Base-by-base conservation (phyloP, 331 rosid genomes). In the Dryas integrifolia region DNA sequence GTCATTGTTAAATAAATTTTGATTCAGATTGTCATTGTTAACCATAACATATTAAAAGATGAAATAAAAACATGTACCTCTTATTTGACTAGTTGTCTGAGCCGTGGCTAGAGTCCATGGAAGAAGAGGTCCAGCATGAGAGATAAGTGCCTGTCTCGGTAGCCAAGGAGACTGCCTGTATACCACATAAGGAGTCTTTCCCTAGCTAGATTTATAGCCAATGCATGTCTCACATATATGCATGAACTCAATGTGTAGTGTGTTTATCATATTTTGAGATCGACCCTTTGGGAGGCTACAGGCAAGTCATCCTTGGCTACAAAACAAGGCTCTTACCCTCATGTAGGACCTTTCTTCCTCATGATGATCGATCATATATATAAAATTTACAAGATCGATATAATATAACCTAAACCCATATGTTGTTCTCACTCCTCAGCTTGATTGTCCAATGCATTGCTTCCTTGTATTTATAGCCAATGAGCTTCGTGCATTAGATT, bases 271-370 rank as follows among this genome's bases (percentile, higher is more conserved):
- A 26, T 50, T 15, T 47, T 39, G 40, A 62, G 35, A 30, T 30
- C 35, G 26, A 70, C 45, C 78, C 76, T 52, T 77, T 38, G 72
- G 60, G 77, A 73, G 81, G 72, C 63, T 58, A 69, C 82, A 83
- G 90, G 88, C 90, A 81, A 83, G 86, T 83, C 90, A 86, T 86
- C 84, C 90, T 83, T 83, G 88, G 90, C 90, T 86, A 86, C 82
- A 79, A 71, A 72, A 83, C 89, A 60, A 67, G 86, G 73, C 88
- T 81, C 90, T 83, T 9, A 78, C 66, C 85, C 86, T 85, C 90
- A 80, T 81, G 85, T 44, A 69, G 80, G 78, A 79, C 82, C 78
- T 72, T 41, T 67, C 81, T 80, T 85, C 79, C 78, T 44, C 35
- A 30, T 40, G 49, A 12, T 35, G 5, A 24, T 15, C 12, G 12